Base-by-base conservation (phyloP, 345 rosid species). In the Euphorbia pulcherrima region DNA sequence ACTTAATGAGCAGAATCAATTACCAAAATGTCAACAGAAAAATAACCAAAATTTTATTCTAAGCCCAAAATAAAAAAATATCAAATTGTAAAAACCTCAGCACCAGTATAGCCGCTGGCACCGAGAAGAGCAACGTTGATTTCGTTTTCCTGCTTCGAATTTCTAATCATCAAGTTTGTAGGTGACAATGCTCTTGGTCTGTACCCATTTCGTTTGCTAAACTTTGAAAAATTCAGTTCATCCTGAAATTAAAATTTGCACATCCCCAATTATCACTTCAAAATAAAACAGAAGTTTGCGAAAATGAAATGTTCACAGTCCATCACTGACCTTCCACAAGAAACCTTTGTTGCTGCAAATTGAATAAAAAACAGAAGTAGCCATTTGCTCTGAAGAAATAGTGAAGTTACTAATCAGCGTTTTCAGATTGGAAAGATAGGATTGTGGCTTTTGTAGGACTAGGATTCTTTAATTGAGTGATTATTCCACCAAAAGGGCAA, bases 31-130 rank as follows among this genome's bases (percentile, higher is more conserved):
- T 9, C 26, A 8, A 20, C 8, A 52, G 12, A 28, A 52, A 52
- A 33, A 33, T 33, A 33, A 33, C 37, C 37, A 7, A 33, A 33
- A 33, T 33, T 3, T 2, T 2, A 33, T 33, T 33, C 37, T 7
- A 2, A 7, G 37, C 37, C 7, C 37, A 33, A 9, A n/a, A 28
- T 3, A 27, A 5, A 47, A 63, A 27, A 8, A 20, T 52, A 35
- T 1, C 40, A n/a, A 9, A 52, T 5, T 8, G 30, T 14, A 80
- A 80, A 72, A 62, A 94, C 99, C 99, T 95, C 97, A 1, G 97
- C 92, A 66, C 99, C 99, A 63, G 99, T 95, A 83, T 95, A 94
- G 30, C 99, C 99, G 74, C 99, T 94, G 29, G 97, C 97, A 71
- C 99, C 97, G 39, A 94, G 97, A 77, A 92, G 92, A 59, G 93